Evolutionary conservation across 2,329 filamentous ascomycete species (phyloP).

Genomic region (Pestalotiopsis sp.): DNA sequence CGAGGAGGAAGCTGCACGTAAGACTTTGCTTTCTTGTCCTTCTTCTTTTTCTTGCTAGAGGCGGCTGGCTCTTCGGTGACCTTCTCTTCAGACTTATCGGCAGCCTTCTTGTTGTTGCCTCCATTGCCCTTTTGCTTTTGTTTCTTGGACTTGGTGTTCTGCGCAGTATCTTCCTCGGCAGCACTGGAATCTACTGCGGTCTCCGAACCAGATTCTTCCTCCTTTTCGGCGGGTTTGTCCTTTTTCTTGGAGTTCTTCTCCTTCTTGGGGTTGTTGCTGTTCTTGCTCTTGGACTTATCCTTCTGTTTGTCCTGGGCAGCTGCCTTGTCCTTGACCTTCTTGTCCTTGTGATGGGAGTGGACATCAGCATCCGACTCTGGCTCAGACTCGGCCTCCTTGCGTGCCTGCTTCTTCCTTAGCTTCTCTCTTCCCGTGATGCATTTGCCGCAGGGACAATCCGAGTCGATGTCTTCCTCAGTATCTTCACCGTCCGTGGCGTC

Average conservation of each 20-base stretch:
- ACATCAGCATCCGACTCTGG: slow-evolving; percentile 9
- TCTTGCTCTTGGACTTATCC: slow-evolving; percentile 21
- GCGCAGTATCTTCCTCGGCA: slow-evolving; percentile 18
- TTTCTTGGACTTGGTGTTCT: slow-evolving; percentile 10
- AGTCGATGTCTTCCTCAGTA: slow-evolving; percentile 34
- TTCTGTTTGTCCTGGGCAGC: neutral
- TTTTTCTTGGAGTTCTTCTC: slow-evolving; percentile 13
- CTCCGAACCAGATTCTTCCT: slow-evolving; percentile 6
- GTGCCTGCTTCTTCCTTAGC: slow-evolving; percentile 20
- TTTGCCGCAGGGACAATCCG: slow-evolving; percentile 35
- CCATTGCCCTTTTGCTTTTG: slow-evolving; percentile 15
- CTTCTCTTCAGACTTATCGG: neutral
- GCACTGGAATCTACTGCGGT: slow-evolving; percentile 18
- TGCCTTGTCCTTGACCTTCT: slow-evolving; percentile 25
- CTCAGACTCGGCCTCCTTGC: neutral
- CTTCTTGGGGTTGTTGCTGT: neutral
- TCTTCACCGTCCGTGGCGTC: slow-evolving; percentile 19
- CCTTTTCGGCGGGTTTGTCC: neutral
- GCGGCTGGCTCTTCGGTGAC: neutral
- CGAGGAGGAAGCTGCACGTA: slow-evolving; percentile 24
- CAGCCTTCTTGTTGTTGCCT: slow-evolving; percentile 8
- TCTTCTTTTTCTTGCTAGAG: slow-evolving; percentile 10
- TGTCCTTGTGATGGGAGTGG: slow-evolving; percentile 17
- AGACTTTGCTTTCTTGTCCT: slow-evolving; percentile 13
- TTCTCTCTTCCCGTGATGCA: slow-evolving; percentile 31